phyloP scores from a whole-genome alignment of 805 yeast species.

The Vanderwaltozyma polyspora region DNA sequence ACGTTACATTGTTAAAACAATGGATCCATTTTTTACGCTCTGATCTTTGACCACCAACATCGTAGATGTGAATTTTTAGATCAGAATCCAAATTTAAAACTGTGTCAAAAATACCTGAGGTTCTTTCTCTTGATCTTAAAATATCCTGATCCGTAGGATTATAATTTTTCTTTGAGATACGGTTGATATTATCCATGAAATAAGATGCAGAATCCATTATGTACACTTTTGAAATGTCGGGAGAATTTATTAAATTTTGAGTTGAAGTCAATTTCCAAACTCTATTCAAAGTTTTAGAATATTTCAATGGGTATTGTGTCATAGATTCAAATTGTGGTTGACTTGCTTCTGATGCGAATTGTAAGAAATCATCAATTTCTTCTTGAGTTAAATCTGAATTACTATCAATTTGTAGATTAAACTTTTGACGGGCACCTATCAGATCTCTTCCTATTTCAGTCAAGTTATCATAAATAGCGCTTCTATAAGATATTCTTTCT shows the following conservation, averaged over 20 bases:
- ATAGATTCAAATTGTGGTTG: not conserved
- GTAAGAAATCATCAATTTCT: slow-evolving; percentile 8
- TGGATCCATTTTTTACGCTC: slow-evolving; percentile 97
- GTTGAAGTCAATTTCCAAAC: slow-evolving; percentile 54
- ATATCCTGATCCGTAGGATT: slow-evolving; percentile 69
- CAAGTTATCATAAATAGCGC: slow-evolving; percentile 68
- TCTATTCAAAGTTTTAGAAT: slow-evolving; percentile 10
- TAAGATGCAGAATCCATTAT: slow-evolving; percentile 77
- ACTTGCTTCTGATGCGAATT: slow-evolving; percentile 2
- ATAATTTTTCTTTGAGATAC: slow-evolving; percentile 43
- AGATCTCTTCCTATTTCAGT: slow-evolving; percentile 66
- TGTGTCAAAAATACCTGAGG: slow-evolving; percentile 84
- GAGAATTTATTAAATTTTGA: slow-evolving; percentile 37
- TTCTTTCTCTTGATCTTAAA: slow-evolving; percentile 78
- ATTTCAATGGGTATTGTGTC: slow-evolving; percentile 34
- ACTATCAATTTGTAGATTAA: slow-evolving; percentile 9
- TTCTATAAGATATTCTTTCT: slow-evolving; percentile 58
- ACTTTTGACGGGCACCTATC: slow-evolving; percentile 52
- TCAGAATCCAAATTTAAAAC: slow-evolving; percentile 59
- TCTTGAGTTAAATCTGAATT: slow-evolving; percentile 2
- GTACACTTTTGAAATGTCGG: slow-evolving; percentile 62
- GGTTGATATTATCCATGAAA: slow-evolving; percentile 53
- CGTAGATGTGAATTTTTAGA: slow-evolving; percentile 53
- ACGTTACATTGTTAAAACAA: slow-evolving; percentile 86
- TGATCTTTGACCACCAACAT: slow-evolving; percentile 93